A percentile compares a stretch with the other conserved stretches of the same genome.
phyloP scores from a whole-genome alignment of 2,329 filamentous ascomycete genomes.

The Nectriaceae sp. region DNA sequence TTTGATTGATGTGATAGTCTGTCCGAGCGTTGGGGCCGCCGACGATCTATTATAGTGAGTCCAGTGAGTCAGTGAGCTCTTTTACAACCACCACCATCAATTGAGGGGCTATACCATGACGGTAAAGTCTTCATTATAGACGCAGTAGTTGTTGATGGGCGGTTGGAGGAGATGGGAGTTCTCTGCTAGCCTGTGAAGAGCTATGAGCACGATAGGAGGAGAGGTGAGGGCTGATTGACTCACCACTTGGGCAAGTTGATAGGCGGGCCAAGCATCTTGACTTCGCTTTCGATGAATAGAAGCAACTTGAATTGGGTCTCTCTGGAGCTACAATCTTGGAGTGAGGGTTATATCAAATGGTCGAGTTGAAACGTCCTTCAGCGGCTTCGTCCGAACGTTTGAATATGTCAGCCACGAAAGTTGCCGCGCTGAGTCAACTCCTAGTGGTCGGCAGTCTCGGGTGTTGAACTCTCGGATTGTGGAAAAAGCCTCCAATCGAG shows the following conservation, averaged over 20 bases:
- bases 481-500: too few species aligned
- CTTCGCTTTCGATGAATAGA: too few species aligned
- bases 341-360: too few species aligned
- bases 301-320: too few species aligned
- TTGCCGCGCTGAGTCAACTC: neutral
- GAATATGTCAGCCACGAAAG: neutral
- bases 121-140: constrained; percentile 82
- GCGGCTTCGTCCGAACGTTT: too few species aligned
- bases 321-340: too few species aligned
- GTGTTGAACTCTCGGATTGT: too few species aligned
- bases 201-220: constrained; percentile 12
- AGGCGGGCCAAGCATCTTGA: constrained; percentile 53
- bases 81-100: too few species aligned
- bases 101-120: constrained; percentile 65
- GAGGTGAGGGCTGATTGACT: constrained; percentile 27
- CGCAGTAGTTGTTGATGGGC: constrained; percentile 96
- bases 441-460: neutral
- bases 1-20: constrained; percentile 98
- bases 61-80: constrained; percentile 3
- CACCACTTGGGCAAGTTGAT: constrained; percentile 62
- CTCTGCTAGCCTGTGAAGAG: constrained; percentile 71
- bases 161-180: constrained; percentile 92
- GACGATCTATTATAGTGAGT: constrained; percentile 63
- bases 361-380: too few species aligned
- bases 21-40: constrained; percentile 94